Base-by-base conservation (phyloP, 805 yeast genomes). In the Teunomyces gatunensis region DNA sequence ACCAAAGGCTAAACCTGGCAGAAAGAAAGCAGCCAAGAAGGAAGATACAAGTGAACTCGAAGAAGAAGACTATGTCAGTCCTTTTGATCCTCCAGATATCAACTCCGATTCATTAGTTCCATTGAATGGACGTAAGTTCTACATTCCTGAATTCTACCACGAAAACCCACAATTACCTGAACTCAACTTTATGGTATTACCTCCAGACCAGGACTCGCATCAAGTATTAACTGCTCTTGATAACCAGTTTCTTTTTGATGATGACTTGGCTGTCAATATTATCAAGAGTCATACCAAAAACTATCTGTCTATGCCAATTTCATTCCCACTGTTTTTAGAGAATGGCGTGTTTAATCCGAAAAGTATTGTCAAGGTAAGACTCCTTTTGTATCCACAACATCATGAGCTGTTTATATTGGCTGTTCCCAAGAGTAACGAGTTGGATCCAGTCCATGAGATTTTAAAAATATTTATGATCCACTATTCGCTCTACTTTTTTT, bases 381-480 rank as follows among this genome's bases (percentile, higher is more conserved):
- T 65, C 50, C 55, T 73, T 10, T 54, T 62, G 30, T 56, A 68
- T 47, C 81, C 83, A 1, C 65, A 69, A 36, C 77, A 80, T 50
- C 61, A 61, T 28, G 88, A 83, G 54, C 67, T 69, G 35, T 83
- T 77, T 51, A 50, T 73, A 6, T 61, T 83, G 32, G 76, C 77
- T 3, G 63, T 67, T 12, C 80, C 85, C 5, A 80, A 78, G 50
- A 74, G 75, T 50, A 79, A 80, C 46, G 83, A 78, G 49, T 69
- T 81, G 35, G 83, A 84, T 56, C 88, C 90, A 4, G 67, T 83
- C 40, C 77, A 71, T 43, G 92, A 86, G 55, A 73, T 85, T 44
- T 52, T 39, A 49, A 60, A 66, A 48, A 53, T 72, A 4, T 67
- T 73, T 47, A 71, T 69, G 60, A 65, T 72, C 12, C 76, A 72